These are phyloP conservation scores for Maudiozyma saulgeensis DNA, from an alignment of 805 yeast species.

Conservation along the genomic window DNA sequence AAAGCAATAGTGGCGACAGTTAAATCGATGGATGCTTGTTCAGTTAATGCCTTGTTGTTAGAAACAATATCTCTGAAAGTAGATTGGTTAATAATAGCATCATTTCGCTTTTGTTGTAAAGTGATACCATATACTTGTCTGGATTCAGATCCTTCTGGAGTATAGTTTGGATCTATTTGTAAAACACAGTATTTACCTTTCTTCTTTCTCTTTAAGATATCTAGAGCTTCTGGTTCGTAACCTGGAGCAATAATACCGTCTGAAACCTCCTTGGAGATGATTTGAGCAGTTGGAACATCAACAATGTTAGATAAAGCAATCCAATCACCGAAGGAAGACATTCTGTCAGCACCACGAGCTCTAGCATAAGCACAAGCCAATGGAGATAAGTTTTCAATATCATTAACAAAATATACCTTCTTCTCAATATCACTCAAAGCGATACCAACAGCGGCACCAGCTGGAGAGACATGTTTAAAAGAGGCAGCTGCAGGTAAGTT, in stretches of 20 bases:
- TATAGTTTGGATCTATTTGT: conserved; percentile 89
- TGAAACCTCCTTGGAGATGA: conserved; percentile 92
- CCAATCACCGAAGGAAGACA: conserved; percentile 98
- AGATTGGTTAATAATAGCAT: conserved; percentile 83
- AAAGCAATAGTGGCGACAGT: conserved; percentile 95
- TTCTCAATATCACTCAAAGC: conserved; percentile 87
- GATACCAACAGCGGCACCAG: conserved; percentile 95
- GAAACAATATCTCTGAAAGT: conserved; percentile 89
- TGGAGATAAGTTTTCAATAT: conserved; percentile 89
- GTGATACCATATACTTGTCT: conserved; percentile 95
- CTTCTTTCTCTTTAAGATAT: conserved; percentile 79
- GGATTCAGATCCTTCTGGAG: conserved; percentile 70
- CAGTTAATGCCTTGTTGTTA: conserved; percentile 72
- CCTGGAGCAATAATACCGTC: conserved; percentile 99
- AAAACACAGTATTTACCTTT: conserved; percentile 93
- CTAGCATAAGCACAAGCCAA: conserved; percentile 96
- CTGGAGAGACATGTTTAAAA: conserved; percentile 97
- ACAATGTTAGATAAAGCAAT: conserved; percentile 94
- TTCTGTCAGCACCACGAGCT: conserved; percentile 99
- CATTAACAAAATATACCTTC: conserved; percentile 88
- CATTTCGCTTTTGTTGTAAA: conserved; percentile 93
- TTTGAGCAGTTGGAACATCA: conserved; percentile 91
- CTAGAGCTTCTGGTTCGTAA: conserved; percentile 84
- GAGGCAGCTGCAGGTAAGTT: conserved; percentile 98
- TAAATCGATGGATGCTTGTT: conserved; percentile 85